Percentiles rank a stretch among this genome's conserved stretches.
These are phyloP conservation scores for Fabrea salina DNA, from an alignment of 169 alveolate species.

Conservation along the genomic window DNA sequence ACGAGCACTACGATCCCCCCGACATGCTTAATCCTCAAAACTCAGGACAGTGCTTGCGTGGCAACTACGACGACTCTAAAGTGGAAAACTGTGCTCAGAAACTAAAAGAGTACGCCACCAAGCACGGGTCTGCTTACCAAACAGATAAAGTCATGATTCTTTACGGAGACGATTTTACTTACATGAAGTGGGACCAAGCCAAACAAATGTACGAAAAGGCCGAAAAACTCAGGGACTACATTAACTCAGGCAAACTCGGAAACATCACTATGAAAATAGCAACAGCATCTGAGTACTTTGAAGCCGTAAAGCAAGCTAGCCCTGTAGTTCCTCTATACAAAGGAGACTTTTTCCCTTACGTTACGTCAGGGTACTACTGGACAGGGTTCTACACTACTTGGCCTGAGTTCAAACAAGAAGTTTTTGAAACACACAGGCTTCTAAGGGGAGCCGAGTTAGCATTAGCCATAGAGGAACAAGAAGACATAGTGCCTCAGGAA, in stretches of 20 bases:
- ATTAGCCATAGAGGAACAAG: not conserved
- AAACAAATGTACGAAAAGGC: not conserved
- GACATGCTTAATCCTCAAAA: not conserved
- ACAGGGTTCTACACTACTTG: constrained; percentile 77
- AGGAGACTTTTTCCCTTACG: constrained; percentile 66
- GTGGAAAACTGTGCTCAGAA: not conserved
- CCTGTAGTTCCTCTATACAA: not conserved
- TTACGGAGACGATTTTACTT: constrained; percentile 8
- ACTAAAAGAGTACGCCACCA: not conserved
- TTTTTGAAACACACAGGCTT: not conserved
- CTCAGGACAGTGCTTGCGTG: not conserved
- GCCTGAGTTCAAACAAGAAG: constrained; percentile 10
- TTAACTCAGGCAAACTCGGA: not conserved
- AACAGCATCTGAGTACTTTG: constrained; percentile 20
- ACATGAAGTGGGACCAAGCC: not conserved
- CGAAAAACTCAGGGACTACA: not conserved
- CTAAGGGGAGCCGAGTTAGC: not conserved
- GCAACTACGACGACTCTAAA: too few relatives aligned
- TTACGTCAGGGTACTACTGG: constrained; percentile 42
- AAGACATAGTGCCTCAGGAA: not conserved
- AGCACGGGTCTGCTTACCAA: not conserved
- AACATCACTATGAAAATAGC: not conserved
- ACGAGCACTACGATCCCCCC: constrained; percentile 10
- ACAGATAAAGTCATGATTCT: constrained; percentile 12
- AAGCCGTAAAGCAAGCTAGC: constrained; percentile 5